These are phyloP conservation scores for Pseudopithomyces maydicus DNA, from an alignment of 2,329 filamentous ascomycete genomes.

Conservation along the genomic window DNA sequence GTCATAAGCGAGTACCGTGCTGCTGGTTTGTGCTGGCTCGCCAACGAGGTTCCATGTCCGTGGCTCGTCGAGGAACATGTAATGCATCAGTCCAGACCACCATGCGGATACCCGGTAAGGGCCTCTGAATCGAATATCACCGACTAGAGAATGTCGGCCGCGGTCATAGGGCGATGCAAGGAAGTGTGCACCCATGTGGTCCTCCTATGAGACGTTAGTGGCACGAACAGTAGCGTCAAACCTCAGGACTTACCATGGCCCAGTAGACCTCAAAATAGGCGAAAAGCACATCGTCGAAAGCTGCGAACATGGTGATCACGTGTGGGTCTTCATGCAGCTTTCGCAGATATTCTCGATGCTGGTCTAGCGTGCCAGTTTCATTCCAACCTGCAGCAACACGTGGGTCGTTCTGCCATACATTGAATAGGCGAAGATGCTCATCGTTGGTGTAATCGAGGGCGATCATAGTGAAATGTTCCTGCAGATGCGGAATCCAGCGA, in stretches of 20 bases:
- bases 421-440: slow-evolving; percentile 72
- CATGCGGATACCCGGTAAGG: slow-evolving; percentile 62
- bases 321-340: slow-evolving; percentile 74
- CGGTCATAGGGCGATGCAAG: slow-evolving; percentile 62
- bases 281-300: slow-evolving; percentile 73
- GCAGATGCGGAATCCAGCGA: slow-evolving; percentile 75
- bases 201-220: slow-evolving; percentile 52
- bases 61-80: slow-evolving; percentile 64
- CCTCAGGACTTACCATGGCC: slow-evolving; percentile 60
- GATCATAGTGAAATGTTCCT: slow-evolving; percentile 79
- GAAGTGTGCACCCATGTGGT: slow-evolving; percentile 65
- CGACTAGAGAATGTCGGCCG: slow-evolving; percentile 65
- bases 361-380: slow-evolving; percentile 74
- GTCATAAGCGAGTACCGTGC: slow-evolving; percentile 74
- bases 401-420: slow-evolving; percentile 83
- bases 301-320: slow-evolving; percentile 70
- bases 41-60: slow-evolving; percentile 62
- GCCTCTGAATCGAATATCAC: slow-evolving; percentile 60
- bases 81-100: slow-evolving; percentile 64
- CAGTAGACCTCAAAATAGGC: slow-evolving; percentile 84
- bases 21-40: slow-evolving; percentile 74
- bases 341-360: slow-evolving; percentile 74
- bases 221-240: not conserved
- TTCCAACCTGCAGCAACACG: slow-evolving; percentile 82
- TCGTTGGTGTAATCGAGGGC: slow-evolving; percentile 69